A percentile compares a stretch with the other conserved stretches of the same genome.
Conservation (phyloP, 2,329 filamentous ascomycete genomes). For the Cordyceps militaris region DNA sequence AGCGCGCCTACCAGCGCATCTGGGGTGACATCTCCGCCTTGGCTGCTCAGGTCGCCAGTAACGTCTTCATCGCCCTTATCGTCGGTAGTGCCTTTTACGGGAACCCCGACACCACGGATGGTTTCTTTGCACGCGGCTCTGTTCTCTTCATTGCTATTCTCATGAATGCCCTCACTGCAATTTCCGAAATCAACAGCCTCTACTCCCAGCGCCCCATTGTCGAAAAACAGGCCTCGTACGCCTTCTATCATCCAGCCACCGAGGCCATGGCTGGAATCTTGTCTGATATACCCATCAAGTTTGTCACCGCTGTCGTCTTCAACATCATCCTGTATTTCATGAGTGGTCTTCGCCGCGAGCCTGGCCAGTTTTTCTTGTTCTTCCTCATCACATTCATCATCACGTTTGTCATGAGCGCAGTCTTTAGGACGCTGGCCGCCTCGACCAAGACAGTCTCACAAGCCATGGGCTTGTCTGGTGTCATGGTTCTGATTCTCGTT, state of each 20-base stretch:
- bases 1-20: conserved; percentile 44
- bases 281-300: conserved; percentile 51
- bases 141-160: conserved; percentile 55
- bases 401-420: conserved; percentile 66
- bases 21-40: conserved; percentile 45
- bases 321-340: conserved; percentile 54
- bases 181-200: conserved; percentile 44
- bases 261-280: conserved; percentile 50
- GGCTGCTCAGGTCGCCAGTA: conserved; percentile 35
- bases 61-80: conserved; percentile 52
- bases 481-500: conserved; percentile 53
- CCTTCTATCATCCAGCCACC: conserved; percentile 44
- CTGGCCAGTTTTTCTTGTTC: conserved; percentile 69
- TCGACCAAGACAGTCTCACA: conserved; percentile 59
- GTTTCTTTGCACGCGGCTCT: conserved; percentile 48
- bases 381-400: conserved; percentile 61
- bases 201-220: conserved; percentile 41
- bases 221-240: conserved; percentile 41
- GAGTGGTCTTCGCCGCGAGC: conserved; percentile 44
- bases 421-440: conserved; percentile 68
- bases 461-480: conserved; percentile 45
- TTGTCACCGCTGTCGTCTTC: conserved; percentile 41
- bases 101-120: conserved; percentile 39
- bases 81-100: conserved; percentile 55
- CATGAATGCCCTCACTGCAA: conserved; percentile 50